Evolutionary conservation across 306 rosid species (phyloP), one percentile per base, ranked within the genome.

Genomic region (Acmispon strigosus): DNA sequence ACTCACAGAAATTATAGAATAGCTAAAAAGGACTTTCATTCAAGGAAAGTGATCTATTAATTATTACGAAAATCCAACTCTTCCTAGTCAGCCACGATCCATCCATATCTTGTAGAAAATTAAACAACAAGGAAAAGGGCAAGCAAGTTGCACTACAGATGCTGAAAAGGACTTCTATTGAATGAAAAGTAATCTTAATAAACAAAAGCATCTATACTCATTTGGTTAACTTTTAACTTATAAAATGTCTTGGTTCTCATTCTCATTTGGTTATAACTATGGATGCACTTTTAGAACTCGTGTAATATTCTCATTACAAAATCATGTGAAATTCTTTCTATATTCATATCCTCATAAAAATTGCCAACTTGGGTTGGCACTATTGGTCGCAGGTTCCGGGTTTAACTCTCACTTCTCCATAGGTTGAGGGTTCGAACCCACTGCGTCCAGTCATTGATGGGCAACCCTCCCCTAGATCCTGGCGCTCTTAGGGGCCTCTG

Each of bases 11-110:
- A 8, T 67, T 42, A 15, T 2, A 5, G 14, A 18, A 39, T 57
- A 15, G 73, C 6, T 55, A 68, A 78, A 48, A 62, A 66, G 15
- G 76, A 72, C 90, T 59, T 12, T 43, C 68, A 67, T 61, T 66
- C 8, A 2, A 58, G 27, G 9, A 65, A 73, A 48, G 29, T 29
- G 19, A 19, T 47, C 5, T 44, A 48, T 44, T 55, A 65, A 47
- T n/a, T 47, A 57, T 58, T 47, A 14, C 56, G 20, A 27, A 27
- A 65, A 66, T 11, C 11, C 11, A 39, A 3, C 27, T 41, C 29
- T 50, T 51, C 64, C 75, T 50, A 51, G 64, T 76, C 81, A 59
- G 58, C 75, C 62, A 27, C 60, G 24, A 66, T 42, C 65, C 42
- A 57, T 57, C 54, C 19, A 43, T 44, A 47, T 58, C 69, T 44